Percentiles rank a stretch among this genome's conserved stretches.
Conservation (phyloP, 768 basidiomycete genomes). For the Leccinum ochraceum region DNA sequence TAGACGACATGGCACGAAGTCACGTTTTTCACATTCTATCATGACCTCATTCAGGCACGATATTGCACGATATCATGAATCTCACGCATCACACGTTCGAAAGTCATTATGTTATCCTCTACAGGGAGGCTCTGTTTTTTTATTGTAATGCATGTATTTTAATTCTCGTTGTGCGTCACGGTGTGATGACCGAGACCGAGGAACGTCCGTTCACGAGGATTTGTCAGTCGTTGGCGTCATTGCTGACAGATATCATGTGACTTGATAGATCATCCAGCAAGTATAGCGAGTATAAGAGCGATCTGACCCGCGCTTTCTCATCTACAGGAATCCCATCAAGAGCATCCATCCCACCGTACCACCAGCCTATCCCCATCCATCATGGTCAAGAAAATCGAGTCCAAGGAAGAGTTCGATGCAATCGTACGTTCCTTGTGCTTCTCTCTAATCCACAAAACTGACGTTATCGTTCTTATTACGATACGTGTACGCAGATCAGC, state of each 20-base stretch:
- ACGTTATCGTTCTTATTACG: background rate
- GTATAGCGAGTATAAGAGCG: slow-evolving; percentile 1
- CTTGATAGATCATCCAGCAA: background rate
- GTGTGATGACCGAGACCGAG: background rate
- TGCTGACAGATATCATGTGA: slow-evolving; percentile 9
- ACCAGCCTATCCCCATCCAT: background rate
- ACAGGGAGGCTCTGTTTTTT: background rate
- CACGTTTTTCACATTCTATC: background rate
- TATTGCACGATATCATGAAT: background rate
- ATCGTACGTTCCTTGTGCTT: slow-evolving; percentile 10
- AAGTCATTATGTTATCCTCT: background rate
- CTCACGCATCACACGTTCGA: background rate
- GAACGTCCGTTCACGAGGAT: background rate
- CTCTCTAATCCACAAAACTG: background rate
- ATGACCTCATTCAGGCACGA: background rate
- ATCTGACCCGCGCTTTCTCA: background rate
- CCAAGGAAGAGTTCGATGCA: background rate
- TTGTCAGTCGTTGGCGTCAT: background rate
- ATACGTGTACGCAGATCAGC: background rate
- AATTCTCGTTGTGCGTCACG: background rate
- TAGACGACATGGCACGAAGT: background rate
- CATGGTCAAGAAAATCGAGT: slow-evolving; percentile 7
- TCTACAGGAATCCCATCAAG: background rate
- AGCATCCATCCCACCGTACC: background rate
- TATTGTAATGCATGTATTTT: background rate